Conservation (phyloP, 2,329 filamentous ascomycete species). For the Corynespora cassiicola region DNA sequence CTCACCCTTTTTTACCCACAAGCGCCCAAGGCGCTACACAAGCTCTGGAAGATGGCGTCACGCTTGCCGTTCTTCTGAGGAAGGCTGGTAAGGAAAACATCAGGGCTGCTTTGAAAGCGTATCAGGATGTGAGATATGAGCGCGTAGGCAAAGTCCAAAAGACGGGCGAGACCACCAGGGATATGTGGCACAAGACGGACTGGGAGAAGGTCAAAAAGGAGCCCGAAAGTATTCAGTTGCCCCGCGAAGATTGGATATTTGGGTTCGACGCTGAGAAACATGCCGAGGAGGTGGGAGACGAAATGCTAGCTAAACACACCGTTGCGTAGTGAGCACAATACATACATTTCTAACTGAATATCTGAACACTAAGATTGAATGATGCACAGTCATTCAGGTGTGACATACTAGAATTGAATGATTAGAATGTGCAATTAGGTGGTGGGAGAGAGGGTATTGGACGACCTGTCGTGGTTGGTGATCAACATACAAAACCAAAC, state of each 20-base stretch:
- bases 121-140: slow-evolving; percentile 44
- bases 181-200: slow-evolving; percentile 44
- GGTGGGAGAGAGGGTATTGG: too few relatives aligned
- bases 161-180: slow-evolving; percentile 40
- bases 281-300: slow-evolving; percentile 35
- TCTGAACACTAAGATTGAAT: too few relatives aligned
- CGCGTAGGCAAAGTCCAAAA: slow-evolving; percentile 41
- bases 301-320: slow-evolving; percentile 27
- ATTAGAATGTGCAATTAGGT: too few relatives aligned
- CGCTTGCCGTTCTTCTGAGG: slow-evolving; percentile 31
- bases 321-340: too few relatives aligned
- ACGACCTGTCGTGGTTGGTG: too few relatives aligned
- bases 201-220: slow-evolving; percentile 42
- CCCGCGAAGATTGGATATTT: slow-evolving; percentile 42
- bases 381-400: too few relatives aligned
- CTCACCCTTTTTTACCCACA: slow-evolving; percentile 62
- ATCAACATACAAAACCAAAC: too few relatives aligned
- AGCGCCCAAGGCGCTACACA: slow-evolving; percentile 62
- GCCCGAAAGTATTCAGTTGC: slow-evolving; percentile 35
- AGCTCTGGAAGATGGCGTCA: slow-evolving; percentile 58
- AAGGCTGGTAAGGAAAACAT: slow-evolving; percentile 39
- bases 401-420: too few relatives aligned
- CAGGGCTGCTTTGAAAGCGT: slow-evolving; percentile 31
- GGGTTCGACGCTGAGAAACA: slow-evolving; percentile 36
- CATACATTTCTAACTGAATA: too few relatives aligned